Evolutionary conservation across 2,329 filamentous ascomycete species (phyloP).

Genomic region (Monosporascus ibericus): DNA sequence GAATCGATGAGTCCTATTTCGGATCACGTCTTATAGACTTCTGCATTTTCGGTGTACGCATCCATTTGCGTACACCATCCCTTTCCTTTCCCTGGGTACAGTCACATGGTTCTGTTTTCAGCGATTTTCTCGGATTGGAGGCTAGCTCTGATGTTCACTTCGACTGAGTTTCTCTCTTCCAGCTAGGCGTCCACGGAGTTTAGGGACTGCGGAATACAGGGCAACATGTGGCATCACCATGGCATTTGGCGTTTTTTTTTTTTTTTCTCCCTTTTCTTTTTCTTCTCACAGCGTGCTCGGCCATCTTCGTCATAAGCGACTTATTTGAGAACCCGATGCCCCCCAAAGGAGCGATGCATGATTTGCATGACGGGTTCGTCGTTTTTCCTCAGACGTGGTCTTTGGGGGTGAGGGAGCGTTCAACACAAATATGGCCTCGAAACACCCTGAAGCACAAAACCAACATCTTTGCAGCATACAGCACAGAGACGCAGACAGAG

Average conservation of each 20-base stretch:
- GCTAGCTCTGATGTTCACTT: conserved; percentile 2
- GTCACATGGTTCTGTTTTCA: neutral
- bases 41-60: conserved; percentile 6
- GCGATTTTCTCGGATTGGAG: neutral
- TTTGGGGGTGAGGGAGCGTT: too few species aligned
- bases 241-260: neutral
- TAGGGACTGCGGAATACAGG: neutral
- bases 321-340: conserved; percentile 1
- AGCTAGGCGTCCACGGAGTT: neutral
- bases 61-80: neutral
- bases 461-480: too few species aligned
- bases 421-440: too few species aligned
- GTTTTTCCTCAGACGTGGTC: neutral
- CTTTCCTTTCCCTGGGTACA: neutral
- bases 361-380: neutral
- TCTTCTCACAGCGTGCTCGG: conserved; percentile 3
- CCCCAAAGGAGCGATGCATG: neutral
- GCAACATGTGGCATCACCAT: neutral
- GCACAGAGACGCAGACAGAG: too few species aligned
- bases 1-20: conserved; percentile 1
- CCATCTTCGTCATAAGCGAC: conserved; percentile 8
- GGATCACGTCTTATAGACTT: conserved; percentile 13
- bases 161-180: conserved; percentile 1
- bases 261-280: neutral
- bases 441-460: too few species aligned